Evolutionary conservation across 2,329 filamentous ascomycete species (phyloP).

Genomic region (Aureobasidium sp.): DNA sequence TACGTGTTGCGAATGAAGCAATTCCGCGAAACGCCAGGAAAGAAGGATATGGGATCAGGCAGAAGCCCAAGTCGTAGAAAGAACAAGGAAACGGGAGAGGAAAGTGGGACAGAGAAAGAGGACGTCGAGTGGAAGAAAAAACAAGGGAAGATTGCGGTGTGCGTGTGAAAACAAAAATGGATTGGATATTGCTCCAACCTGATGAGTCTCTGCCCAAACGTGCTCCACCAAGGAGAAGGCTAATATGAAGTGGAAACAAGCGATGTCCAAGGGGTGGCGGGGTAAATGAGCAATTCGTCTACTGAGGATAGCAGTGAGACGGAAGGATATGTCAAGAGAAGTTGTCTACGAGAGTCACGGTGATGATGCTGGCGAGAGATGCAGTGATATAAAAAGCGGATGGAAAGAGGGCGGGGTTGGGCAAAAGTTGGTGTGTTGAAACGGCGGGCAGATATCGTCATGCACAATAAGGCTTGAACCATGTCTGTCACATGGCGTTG

Average conservation of each 20-base stretch:
- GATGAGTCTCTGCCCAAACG: constrained; percentile 11
- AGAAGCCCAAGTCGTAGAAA: constrained; percentile 20
- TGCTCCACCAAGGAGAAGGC: constrained; percentile 10
- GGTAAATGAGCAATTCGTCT: constrained; percentile 12
- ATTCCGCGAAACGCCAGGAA: constrained; percentile 38
- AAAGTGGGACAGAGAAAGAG: neutral
- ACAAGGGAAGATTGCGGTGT: neutral
- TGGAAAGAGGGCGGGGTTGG: constrained; percentile 7
- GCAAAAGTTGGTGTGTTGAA: constrained; percentile 12
- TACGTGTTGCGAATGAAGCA: constrained; percentile 42
- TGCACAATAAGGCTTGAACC: neutral
- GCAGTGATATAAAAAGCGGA: neutral
- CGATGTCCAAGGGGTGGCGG: constrained; percentile 13
- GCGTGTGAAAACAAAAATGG: constrained; percentile 2
- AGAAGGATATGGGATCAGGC: constrained; percentile 32
- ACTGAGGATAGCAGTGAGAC: neutral
- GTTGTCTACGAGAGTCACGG: neutral
- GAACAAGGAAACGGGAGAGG: constrained; percentile 23
- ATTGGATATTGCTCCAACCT: constrained; percentile 14
- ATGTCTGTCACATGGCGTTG: constrained; percentile 6
- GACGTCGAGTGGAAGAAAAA: neutral
- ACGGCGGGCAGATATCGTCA: neutral
- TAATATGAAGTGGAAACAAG: constrained; percentile 15
- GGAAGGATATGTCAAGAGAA: neutral
- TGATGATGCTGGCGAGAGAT: neutral